A percentile compares a stretch with the other conserved stretches of the same genome.
These are phyloP conservation scores for Candida ovalis DNA, from an alignment of 805 yeast species.

Conservation along the genomic window DNA sequence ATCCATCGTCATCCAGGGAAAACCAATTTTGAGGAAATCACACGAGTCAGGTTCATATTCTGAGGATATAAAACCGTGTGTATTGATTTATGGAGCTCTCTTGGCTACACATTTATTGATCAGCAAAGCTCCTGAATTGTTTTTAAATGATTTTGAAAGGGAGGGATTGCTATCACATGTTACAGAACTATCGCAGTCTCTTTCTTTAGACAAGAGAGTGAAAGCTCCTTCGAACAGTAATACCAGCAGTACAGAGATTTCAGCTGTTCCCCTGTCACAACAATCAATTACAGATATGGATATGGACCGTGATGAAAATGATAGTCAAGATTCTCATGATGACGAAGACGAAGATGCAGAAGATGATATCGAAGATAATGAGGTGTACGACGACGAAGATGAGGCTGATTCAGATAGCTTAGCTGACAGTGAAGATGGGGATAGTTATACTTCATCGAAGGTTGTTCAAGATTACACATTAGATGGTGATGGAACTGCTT, in stretches of 20 bases:
- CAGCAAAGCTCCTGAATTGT: slow-evolving; percentile 39
- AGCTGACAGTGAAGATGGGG: slow-evolving; percentile 22
- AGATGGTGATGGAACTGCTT: slow-evolving; percentile 20
- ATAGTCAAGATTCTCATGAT: slow-evolving; percentile 11
- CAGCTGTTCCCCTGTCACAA: not conserved
- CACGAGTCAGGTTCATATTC: slow-evolving; percentile 9
- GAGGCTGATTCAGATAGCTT: too few species aligned
- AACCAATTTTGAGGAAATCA: slow-evolving; percentile 22
- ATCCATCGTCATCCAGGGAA: slow-evolving; percentile 57
- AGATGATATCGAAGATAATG: slow-evolving; percentile 17
- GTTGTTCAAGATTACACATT: slow-evolving; percentile 17
- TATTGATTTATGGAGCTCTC: slow-evolving; percentile 49
- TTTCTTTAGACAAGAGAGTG: slow-evolving; percentile 15
- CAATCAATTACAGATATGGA: slow-evolving; percentile 4
- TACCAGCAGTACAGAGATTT: slow-evolving; percentile 5
- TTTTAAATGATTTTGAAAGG: slow-evolving; percentile 50
- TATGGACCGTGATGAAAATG: slow-evolving; percentile 7
- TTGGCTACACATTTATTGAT: slow-evolving; percentile 44
- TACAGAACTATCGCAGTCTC: slow-evolving; percentile 28
- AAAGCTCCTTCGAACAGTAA: slow-evolving; percentile 3
- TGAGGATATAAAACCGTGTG: slow-evolving; percentile 30
- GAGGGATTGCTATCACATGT: slow-evolving; percentile 70
- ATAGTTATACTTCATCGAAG: slow-evolving; percentile 10
- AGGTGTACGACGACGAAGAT: slow-evolving; percentile 19
- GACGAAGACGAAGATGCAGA: slow-evolving; percentile 16